Base-by-base conservation (phyloP, 495 filamentous ascomycete species). In the Parmelia sp. region DNA sequence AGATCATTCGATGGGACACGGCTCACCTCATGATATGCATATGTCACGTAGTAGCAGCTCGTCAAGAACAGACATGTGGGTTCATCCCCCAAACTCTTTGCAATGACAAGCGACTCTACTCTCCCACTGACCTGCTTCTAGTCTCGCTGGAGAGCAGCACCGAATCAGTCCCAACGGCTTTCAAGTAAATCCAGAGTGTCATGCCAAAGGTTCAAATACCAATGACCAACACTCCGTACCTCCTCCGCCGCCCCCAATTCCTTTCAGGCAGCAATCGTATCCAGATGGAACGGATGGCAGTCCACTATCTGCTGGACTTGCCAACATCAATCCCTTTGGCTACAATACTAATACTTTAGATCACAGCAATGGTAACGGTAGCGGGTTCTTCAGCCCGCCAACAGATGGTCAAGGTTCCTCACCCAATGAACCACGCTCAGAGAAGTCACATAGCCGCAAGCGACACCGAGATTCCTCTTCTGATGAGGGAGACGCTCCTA, bases 401-500 rank as follows among this genome's bases (percentile, higher is more conserved):
- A 19, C 44, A 33, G 51, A 66, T 60, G 66, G 51, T 42, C 58
- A 64, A 35, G 42, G 42, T 21, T n/a, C 36, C 17, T 68, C 69
- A 9, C 65, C 70, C 15, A 64, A 29, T 1, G 60, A 67, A n/a
- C 49, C 47, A 23, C 69, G 63, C 7, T 63, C 59, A 21, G 65
- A 71, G 44, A 53, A 57, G 31, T 47, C 61, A 39, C 42, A 49
- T 11, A 60, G 51, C 51, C 68, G 56, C 29, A 71, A 71, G 56
- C 45, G 70, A 19, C 55, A 66, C n/a, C 62, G 62, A 40, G 65
- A 66, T 25, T 63, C 58, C 8, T 27, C 59, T 4, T 69, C 68
- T 49, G 68, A 67, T 49, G 68, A 70, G 45, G 59, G 65, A 37
- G 68, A 70, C 14, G 64, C 62, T 31, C 60, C 63, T 12, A 40